These are phyloP conservation scores for Citrullus colocynthis DNA, from an alignment of 306 rosid species.

Conservation along the genomic window DNA sequence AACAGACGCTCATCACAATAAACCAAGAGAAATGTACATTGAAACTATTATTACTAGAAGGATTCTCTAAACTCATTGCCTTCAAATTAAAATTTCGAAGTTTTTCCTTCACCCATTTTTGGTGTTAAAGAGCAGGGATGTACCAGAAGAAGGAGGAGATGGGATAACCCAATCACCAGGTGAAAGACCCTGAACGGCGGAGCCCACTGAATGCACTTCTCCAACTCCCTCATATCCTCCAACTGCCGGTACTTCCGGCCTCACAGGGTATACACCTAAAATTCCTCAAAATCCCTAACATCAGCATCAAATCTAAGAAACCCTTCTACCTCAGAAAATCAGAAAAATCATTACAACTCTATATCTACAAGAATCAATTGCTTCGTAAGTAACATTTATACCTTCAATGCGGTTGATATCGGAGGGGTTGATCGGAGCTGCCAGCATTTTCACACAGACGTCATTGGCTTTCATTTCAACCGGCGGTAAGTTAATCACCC, in stretches of 20 bases:
- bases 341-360: neutral
- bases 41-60: neutral
- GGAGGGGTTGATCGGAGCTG: slow-evolving; percentile 85
- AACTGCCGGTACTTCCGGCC: slow-evolving; percentile 74
- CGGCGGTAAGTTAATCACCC: slow-evolving; percentile 39
- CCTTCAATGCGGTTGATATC: slow-evolving; percentile 85
- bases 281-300: neutral
- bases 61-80: neutral
- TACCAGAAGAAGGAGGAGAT: slow-evolving; percentile 77
- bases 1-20: neutral
- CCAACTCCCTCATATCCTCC: slow-evolving; percentile 97
- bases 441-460: slow-evolving; percentile 80
- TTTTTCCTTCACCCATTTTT: neutral
- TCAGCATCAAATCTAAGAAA: neutral
- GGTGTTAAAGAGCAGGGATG: neutral
- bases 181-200: slow-evolving; percentile 36
- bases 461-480: slow-evolving; percentile 64
- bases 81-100: too few relatives aligned
- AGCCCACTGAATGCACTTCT: slow-evolving; percentile 61
- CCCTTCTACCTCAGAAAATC: neutral
- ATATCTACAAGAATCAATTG: neutral
- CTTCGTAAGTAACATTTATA: neutral
- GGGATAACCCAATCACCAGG: slow-evolving; percentile 94
- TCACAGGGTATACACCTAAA: slow-evolving; percentile 76
- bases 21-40: neutral